Conservation (phyloP, 2,329 filamentous ascomycete species). For the Fusarium sublunatum region DNA sequence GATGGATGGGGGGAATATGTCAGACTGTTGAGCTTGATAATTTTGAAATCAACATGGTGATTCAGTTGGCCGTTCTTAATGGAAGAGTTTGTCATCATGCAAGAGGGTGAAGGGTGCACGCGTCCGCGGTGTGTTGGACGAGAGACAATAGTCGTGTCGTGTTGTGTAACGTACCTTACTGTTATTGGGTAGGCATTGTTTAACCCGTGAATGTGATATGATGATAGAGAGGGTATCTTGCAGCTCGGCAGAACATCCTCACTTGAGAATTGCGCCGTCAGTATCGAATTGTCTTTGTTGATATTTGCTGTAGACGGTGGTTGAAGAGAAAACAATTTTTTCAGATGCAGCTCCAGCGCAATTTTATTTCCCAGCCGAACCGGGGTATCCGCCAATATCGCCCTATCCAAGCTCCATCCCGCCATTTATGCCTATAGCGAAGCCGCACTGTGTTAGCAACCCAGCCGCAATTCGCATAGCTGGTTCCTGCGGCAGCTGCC, state of each 20-base stretch:
- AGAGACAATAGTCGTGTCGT: constrained; percentile 31
- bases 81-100: constrained; percentile 67
- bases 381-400: constrained; percentile 34
- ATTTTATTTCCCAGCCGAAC: constrained; percentile 32
- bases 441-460: constrained; percentile 39
- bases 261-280: constrained; percentile 8
- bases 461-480: neutral
- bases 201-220: neutral
- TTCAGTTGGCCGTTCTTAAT: constrained; percentile 77
- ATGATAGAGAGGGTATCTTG: neutral
- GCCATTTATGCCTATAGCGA: constrained; percentile 46
- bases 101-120: constrained; percentile 18
- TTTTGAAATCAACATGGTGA: constrained; percentile 66
- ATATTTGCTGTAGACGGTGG: constrained; percentile 15
- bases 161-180: constrained; percentile 39
- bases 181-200: constrained; percentile 6
- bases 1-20: constrained; percentile 45
- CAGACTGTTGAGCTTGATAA: constrained; percentile 76
- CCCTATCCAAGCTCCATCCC: constrained; percentile 42
- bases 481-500: constrained; percentile 30
- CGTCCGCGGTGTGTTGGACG: constrained; percentile 18
- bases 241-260: constrained; percentile 12
- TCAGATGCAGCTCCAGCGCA: constrained; percentile 9
- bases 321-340: constrained; percentile 23
- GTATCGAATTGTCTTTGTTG: neutral